These are phyloP conservation scores for Cicer chorassanicum DNA, from an alignment of 306 rosid genomes.

Conservation along the genomic window DNA sequence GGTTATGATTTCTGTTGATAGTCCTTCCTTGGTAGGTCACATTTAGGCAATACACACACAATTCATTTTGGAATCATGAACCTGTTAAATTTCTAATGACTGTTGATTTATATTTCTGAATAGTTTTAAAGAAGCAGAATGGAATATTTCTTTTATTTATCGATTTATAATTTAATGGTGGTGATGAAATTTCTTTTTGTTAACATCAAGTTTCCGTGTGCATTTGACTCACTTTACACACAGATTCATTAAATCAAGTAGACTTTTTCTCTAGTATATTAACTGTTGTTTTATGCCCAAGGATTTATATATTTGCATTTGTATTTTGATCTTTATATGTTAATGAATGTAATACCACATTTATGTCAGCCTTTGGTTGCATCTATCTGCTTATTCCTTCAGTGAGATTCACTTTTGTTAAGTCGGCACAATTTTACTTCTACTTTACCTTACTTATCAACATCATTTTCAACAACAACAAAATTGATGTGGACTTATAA, in stretches of 20 bases:
- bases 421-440: background rate
- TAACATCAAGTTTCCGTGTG: constrained; percentile 1
- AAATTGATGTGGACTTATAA: background rate
- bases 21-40: constrained; percentile 35
- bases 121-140: constrained; percentile 32
- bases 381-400: constrained; percentile 30
- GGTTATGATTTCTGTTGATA: constrained; percentile 17
- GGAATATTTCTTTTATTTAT: constrained; percentile 16
- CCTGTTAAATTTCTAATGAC: constrained; percentile 3
- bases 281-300: constrained; percentile 12
- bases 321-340: constrained; percentile 14
- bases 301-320: constrained; percentile 26
- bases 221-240: constrained; percentile 11
- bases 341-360: constrained; percentile 4
- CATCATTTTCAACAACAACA: constrained; percentile 1
- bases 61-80: constrained; percentile 33
- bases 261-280: constrained; percentile 17
- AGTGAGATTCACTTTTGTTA: constrained; percentile 12
- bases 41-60: constrained; percentile 11
- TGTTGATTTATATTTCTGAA: constrained; percentile 29
- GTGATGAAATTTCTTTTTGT: background rate
- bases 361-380: background rate
- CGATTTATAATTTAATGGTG: constrained; percentile 18
- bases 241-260: background rate
- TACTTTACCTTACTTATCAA: constrained; percentile 29